Conservation (phyloP, 2,329 filamentous ascomycete species). For the Eutypella sp. region DNA sequence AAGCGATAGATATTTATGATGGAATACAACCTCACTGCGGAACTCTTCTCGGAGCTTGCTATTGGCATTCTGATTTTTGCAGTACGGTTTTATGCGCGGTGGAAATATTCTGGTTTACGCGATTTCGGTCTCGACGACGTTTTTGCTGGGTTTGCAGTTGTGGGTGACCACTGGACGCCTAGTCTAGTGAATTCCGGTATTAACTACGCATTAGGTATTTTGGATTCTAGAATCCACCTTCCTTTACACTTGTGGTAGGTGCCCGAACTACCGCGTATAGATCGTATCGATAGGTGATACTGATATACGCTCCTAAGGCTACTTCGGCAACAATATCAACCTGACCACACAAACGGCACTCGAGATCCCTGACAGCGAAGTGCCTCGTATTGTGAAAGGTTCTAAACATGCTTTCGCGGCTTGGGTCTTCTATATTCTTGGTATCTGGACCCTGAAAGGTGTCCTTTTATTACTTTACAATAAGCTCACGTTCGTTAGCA, state of each 20-base stretch:
- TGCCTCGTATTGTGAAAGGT: slow-evolving; percentile 19
- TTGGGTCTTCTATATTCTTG: slow-evolving; percentile 30
- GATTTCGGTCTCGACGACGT: slow-evolving; percentile 1
- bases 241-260: slow-evolving; percentile 30
- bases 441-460: slow-evolving; percentile 28
- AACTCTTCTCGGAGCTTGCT: slow-evolving; percentile 3
- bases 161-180: neutral
- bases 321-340: slow-evolving; percentile 26
- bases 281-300: too few relatives aligned
- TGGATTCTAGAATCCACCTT: slow-evolving; percentile 3
- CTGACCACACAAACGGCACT: slow-evolving; percentile 20
- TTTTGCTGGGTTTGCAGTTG: slow-evolving; percentile 1
- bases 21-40: slow-evolving; percentile 1
- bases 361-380: slow-evolving; percentile 18
- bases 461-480: slow-evolving; percentile 27
- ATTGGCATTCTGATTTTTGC: slow-evolving; percentile 1
- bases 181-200: neutral
- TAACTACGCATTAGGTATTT: slow-evolving; percentile 1
- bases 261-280: too few relatives aligned
- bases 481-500: slow-evolving; percentile 21
- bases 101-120: neutral
- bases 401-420: slow-evolving; percentile 27
- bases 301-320: slow-evolving; percentile 37
- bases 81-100: neutral
- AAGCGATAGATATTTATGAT: neutral